Conservation (phyloP, 129 eudicot genomes). For the Chrysanthemum seticuspe region DNA sequence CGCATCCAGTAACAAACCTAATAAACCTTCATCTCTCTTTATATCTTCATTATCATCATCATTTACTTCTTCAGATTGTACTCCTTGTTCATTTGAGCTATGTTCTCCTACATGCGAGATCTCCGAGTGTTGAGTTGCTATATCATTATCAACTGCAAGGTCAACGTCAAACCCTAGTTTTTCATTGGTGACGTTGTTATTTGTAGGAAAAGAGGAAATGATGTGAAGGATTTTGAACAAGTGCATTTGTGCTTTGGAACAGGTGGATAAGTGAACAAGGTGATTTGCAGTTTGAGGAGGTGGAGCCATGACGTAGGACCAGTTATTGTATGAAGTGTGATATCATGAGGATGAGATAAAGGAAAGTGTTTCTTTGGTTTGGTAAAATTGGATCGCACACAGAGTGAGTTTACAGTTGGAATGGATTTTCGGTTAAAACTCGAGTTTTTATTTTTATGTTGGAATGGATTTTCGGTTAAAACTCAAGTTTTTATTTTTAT, state of each 20-base stretch:
- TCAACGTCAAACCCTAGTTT: conserved; percentile 30
- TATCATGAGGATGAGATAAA: conserved; percentile 1
- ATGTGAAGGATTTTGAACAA: conserved; percentile 47
- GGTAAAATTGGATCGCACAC: conserved; percentile 14
- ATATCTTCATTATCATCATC: conserved; percentile 16
- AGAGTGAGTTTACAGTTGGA: conserved; percentile 24
- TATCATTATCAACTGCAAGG: conserved; percentile 6
- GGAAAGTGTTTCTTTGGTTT: conserved; percentile 28
- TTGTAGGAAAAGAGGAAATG: conserved; percentile 33
- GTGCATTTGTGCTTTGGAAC: conserved; percentile 52
- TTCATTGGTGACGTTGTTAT: conserved; percentile 15
- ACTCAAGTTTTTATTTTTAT: no score
- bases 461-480: no score
- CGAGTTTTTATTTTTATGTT: conserved; percentile 10
- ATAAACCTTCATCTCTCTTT: conserved; percentile 28
- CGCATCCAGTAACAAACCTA: conserved; percentile 52
- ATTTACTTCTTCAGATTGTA: background rate
- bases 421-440: conserved; percentile 23
- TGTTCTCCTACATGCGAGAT: conserved; percentile 35
- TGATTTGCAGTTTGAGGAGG: conserved; percentile 18
- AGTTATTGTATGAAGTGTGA: conserved; percentile 21
- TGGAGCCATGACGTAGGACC: conserved; percentile 36
- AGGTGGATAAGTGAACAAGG: conserved; percentile 5
- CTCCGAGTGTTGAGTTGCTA: conserved; percentile 22
- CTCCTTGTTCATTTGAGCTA: conserved; percentile 22